These are phyloP conservation scores for Tulasnella sp. DNA, from an alignment of 768 basidiomycete species.

Conservation along the genomic window DNA sequence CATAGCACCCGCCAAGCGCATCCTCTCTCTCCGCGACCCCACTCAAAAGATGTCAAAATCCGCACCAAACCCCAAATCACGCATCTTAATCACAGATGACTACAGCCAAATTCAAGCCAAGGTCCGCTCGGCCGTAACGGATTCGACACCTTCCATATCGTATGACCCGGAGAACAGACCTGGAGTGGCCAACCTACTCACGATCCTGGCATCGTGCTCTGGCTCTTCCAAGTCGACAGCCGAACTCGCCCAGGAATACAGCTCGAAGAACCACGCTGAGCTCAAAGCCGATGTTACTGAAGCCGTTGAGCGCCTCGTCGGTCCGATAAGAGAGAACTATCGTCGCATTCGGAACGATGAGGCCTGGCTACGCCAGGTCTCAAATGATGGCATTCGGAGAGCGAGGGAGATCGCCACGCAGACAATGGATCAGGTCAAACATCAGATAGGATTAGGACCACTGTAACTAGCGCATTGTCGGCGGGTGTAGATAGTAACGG, in stretches of 20 bases:
- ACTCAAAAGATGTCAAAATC: slow-evolving; percentile 96
- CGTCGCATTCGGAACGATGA: slow-evolving; percentile 62
- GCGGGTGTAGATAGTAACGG: background rate
- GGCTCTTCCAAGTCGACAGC: slow-evolving; percentile 36
- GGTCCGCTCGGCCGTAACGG: slow-evolving; percentile 81
- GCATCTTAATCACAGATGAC: slow-evolving; percentile 84
- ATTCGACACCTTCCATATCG: slow-evolving; percentile 72
- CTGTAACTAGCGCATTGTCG: slow-evolving; percentile 30
- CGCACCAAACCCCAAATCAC: slow-evolving; percentile 71
- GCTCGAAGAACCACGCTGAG: slow-evolving; percentile 60
- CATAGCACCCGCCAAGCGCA: slow-evolving; percentile 74
- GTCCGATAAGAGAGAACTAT: slow-evolving; percentile 69
- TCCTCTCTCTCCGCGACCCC: slow-evolving; percentile 86
- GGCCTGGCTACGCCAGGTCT: slow-evolving; percentile 64
- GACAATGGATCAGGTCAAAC: slow-evolving; percentile 71
- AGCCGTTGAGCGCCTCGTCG: slow-evolving; percentile 69
- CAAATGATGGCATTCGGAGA: slow-evolving; percentile 61
- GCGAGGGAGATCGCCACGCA: slow-evolving; percentile 63
- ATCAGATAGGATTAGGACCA: slow-evolving; percentile 59
- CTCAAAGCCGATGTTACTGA: slow-evolving; percentile 78
- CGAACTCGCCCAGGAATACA: slow-evolving; percentile 55
- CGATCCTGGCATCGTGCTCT: slow-evolving; percentile 77
- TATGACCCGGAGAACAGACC: slow-evolving; percentile 82
- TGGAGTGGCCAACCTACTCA: slow-evolving; percentile 79
- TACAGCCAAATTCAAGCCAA: slow-evolving; percentile 64